Evolutionary conservation across 2,329 filamentous ascomycete genomes (phyloP), one percentile per base, ranked within the genome.

Genomic region (Blumeriella jaapii): DNA sequence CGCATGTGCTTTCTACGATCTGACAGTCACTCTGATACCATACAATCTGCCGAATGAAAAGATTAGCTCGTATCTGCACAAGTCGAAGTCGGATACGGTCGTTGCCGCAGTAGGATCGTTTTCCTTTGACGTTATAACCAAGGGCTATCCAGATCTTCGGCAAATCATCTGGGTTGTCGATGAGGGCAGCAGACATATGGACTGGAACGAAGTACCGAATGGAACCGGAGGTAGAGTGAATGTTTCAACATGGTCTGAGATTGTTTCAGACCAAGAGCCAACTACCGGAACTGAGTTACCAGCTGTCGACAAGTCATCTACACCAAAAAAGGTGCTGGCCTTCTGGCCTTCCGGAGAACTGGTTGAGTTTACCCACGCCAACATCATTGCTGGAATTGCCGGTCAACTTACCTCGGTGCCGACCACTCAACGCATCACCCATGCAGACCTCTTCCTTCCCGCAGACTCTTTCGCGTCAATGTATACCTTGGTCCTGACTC

Each of bases 151-250:
- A 4, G 68, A 71, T 23, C 68, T 98, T 29, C 78, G 77, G 42
- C 75, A 86, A 48, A 68, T 94, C 19, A 72, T 95, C 49, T 96
- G 87, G 84, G 87, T 95, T 9, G 85, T 93, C 4, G 89, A 95
- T 51, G 74, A 85, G 53, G 85, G 85, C 26, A 95, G 78, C 62
- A 74, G 76, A 49, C 89, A 96, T 55, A 81, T 98, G 69, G 87
- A 94, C 59, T 98, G 89, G 87, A 87, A 84, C 49, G 83, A 89
- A 55, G 74, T 87, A 2, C 86, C 87, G 8, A 72, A 80, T 52
- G 80, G 82, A 33, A 78, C 79, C 38, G 79, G 79, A 11, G 73
- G 79, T 38, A 76, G 69, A 42, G 67, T 93, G 41, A 82, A 82
- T 37, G 82, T 95, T 11, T 73, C 78, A n/a, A 91, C 89, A 10